Evolutionary conservation across 2,329 filamentous ascomycete species (phyloP), one percentile per base, ranked within the genome.

Genomic region (Sporothrix schenckii): DNA sequence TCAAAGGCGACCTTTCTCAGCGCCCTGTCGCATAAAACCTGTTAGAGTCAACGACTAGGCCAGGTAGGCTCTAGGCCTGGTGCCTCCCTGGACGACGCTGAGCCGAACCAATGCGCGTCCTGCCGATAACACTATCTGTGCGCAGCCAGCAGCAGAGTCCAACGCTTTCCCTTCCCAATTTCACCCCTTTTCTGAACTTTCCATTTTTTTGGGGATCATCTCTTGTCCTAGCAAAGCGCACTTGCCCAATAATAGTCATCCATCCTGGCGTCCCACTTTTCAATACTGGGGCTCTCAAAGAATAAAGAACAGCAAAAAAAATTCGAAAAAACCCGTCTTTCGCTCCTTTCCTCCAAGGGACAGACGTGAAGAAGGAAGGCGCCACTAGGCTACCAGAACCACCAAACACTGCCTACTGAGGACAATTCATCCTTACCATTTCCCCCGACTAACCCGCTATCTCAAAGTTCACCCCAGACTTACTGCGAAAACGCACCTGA

Each of bases 381-480:
- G 63, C 61, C 16, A 47, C 39, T 16, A 39, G 41, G 44, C 16
- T n/a, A 61, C 63, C 47, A 50, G 34, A 34, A 52, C 27, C 63
- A 49, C 21, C 52, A 50, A 50, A 49, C n/a, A 41, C 41, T 16
- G 13, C 41, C 34, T 44, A 16, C 14, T 44, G 11, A 44, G 41
- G 11, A 16, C 41, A 44, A 13, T 44, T 16, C 41, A 13, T 68
- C 53, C 41, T 53, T 34, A 30, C 30, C 30, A 16, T 27, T 30
- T 49, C 69, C 69, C 69, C 69, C 65, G 53, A 74, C 67, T 66
- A 69, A 68, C 47, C 71, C 72, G 70, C 71, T 74, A 74, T 73
- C 73, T 72, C 65, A 72, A 63, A 53, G 30, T 68, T 41, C 47
- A 21, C 65, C 61, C 76, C 77, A 80, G 72, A 67, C 50, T 41